Evolutionary conservation across 441 rosid genomes (phyloP).

Genomic region (Manihot esculenta): DNA sequence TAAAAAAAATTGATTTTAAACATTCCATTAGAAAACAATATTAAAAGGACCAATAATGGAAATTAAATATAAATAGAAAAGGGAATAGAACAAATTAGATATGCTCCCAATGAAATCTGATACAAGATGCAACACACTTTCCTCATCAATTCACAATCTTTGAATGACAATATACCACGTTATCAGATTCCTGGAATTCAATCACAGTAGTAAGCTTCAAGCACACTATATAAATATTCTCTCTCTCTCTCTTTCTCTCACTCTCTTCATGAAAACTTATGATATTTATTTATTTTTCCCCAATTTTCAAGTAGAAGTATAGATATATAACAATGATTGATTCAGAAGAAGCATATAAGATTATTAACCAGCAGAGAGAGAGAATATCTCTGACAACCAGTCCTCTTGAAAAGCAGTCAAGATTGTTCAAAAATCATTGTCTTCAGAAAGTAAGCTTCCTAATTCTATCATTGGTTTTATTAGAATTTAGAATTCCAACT

Average conservation of each 20-base stretch:
- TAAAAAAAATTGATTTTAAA: no score
- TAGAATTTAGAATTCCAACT: conserved; percentile 38
- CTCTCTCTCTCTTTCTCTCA: no score
- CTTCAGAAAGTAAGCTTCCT: conserved; percentile 34
- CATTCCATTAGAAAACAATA: no score
- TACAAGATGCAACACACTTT: conserved; percentile 9
- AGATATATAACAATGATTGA: conserved; percentile 9
- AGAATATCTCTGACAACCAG: conserved; percentile 18
- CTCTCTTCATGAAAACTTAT: no score
- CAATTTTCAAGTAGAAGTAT: not conserved
- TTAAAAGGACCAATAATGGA: no score
- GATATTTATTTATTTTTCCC: no score
- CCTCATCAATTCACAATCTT: conserved; percentile 21
- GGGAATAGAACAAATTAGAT: conserved; percentile 3
- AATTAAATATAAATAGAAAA: no score
- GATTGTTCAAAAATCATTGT: conserved; percentile 35
- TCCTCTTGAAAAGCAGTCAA: conserved; percentile 42
- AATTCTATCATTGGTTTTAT: conserved; percentile 39
- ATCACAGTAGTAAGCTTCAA: conserved; percentile 34
- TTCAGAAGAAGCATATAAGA: conserved; percentile 21
- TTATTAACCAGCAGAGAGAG: conserved; percentile 3
- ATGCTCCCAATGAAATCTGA: not conserved
- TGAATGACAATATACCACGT: conserved; percentile 13
- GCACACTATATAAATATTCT: conserved; percentile 19
- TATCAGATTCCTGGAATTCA: conserved; percentile 27